Base-by-base conservation (phyloP, 257 asterid species). In the Fraxinus cuspidata region DNA sequence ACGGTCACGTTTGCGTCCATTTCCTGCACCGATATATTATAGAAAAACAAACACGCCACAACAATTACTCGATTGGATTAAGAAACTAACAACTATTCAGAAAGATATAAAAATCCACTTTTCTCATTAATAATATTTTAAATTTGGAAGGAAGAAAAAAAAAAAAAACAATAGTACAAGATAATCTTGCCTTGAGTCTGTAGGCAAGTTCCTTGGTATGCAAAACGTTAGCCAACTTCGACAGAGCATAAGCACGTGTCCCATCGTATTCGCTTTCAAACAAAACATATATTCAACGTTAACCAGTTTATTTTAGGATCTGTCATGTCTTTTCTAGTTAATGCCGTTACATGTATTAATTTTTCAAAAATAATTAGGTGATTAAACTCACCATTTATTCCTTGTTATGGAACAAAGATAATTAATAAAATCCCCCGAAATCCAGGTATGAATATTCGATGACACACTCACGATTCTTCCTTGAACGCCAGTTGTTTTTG, bases 241-340 rank as follows among this genome's bases (percentile, higher is more conserved):
- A 96, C 82, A 96, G 91, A 76, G 99, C 96, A 84, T 96, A 96
- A 9, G 98, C 99, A 89, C 98, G 96, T 87, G 96, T 90, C 85
- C 93, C 93, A 79, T 93, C 97, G 89, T 93, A 96, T 74, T 88
- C 78, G 89, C 98, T 96, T 92, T 78, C 78, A 78, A 74, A 42
- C 31, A 27, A 80, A 74, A 74, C 70, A 40, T 7, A 77, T 44
- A 75, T 77, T 86, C 78, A 64, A 84, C 83, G 28, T 56, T 56
- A n/a, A 56, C 10, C 23, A 56, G 21, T 18, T 56, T 51, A 5
- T 12, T 47, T 51, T 19, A 18, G 23, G 6, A 16, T 19, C 32
- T 16, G 18, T n/a, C 7, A 5, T 51, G 18, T 1, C 5, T 49
- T 0, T 1, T 15, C n/a, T 5, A n/a, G 11, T 53, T 53, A 56